Base-by-base conservation (phyloP, 1,284 basidiomycete species). In the Ustilago trichophora region DNA sequence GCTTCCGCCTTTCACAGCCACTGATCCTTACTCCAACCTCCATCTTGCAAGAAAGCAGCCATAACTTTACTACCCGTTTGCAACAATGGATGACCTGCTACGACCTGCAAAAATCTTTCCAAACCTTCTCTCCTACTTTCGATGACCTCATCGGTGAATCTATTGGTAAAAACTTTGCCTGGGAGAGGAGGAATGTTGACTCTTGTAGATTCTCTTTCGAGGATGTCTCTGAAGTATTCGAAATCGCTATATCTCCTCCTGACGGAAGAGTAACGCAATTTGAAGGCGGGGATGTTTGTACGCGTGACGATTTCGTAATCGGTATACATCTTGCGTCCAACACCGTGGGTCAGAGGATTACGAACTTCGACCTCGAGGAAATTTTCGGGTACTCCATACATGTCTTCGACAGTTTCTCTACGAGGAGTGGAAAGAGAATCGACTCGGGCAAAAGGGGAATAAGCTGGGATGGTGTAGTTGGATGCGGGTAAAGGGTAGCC, bases 261-360 rank as follows among this genome's bases (percentile, higher is more conserved):
- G 24, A 98, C 96, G 40, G 92, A 86, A 2, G 93, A 97, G 84
- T 96, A 93, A 36, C 91, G 89, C 49, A 98, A 86, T 82, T 97
- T 96, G 87, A 98, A 98, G 1, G 95, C 96, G 25, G 95, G 96
- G 75, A 98, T 98, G 83, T 98, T 98, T 70, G 95, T 98, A 90
- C 97, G 60, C 86, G 93, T 97, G 48, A 97, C 90, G 69, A 99
- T 90, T 84, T 99, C 95, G 81, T 98, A 98, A 85, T 98, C 94
- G 42, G 95, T 99, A 83, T 92, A 98, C 93, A 95, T 96, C 86
- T 97, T 97, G 74, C 95, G 85, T 2, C 79, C 79, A 18, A 73
- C 70, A 11, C 78, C 94, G 78, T 98, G 94, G 0, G 96, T 99
- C 82, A 95, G 91, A 3, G 95, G 93, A 81, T 96, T 97, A 73